Base-by-base conservation (phyloP, 202 grass and related monocot genomes). In the Zizania palustris region DNA sequence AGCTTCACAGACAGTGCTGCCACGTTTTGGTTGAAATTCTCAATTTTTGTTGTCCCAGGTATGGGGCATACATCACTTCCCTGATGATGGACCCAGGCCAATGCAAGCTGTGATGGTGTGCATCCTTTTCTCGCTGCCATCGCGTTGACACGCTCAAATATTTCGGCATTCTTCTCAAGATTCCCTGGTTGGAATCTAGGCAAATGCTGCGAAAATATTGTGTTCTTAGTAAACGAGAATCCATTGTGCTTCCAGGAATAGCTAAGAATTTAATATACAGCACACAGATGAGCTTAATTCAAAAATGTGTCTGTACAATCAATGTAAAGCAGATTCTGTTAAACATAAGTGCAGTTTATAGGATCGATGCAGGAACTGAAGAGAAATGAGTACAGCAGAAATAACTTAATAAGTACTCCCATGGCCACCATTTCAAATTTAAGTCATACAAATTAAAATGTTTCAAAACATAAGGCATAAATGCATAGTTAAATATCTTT, bases 71-170 rank as follows among this genome's bases (percentile, higher is more conserved):
- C 92, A 70, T 96, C 86, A 3, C 57, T 65, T 21, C 89, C 92
- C 42, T 92, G 84, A 36, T 90, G 87, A 35, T 90, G 89, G 58
- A 90, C 73, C 85, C 93, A 88, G 0, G 93, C 80, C 63, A 96
- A 19, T 42, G 93, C 79, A 9, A 96, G 73, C 51, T 96, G 93
- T 3, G 87, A 88, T 9, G 93, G 63, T 55, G 82, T 92, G 85
- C 93, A 96, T 49, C 89, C 93, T 69, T 96, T 96, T 60, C 81
- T 88, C 19, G 79, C 16, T 1, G 93, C 79, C 79, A 96, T 88
- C 33, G 45, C 59, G 2, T 82, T 90, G 0, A 96, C 85, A 5
- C 69, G 57, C 35, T 92, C 82, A 63, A 96, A 96, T 65, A 96
- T 82, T 34, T 60, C 33, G 7, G 44, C 57, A 37, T 96, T 96